Conservation (phyloP, 2,329 filamentous ascomycete species). For the Fusarium albosuccineum region DNA sequence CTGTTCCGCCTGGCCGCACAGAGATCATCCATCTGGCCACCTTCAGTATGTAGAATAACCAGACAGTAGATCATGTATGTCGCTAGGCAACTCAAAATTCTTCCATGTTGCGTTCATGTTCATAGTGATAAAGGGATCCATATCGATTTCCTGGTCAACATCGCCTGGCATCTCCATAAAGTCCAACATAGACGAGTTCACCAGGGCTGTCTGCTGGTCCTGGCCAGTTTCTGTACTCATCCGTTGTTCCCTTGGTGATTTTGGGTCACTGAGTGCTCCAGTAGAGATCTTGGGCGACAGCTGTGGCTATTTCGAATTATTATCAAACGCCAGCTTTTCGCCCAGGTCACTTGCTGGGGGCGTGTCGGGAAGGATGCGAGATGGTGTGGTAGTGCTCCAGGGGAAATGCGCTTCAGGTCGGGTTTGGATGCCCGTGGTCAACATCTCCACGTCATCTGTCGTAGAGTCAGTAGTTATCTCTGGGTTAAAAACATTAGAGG, state of each 20-base stretch:
- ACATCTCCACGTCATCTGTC: not conserved
- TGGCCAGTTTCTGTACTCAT: not conserved
- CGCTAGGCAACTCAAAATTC: not conserved
- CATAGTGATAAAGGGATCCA: not conserved
- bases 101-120: not conserved
- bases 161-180: not conserved
- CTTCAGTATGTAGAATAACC: not conserved
- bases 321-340: not conserved
- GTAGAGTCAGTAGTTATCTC: not conserved
- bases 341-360: not conserved
- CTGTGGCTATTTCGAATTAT: not conserved
- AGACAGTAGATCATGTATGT: not conserved
- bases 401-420: not conserved
- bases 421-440: not conserved
- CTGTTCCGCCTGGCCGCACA: no score
- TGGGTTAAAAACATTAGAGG: no score
- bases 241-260: not conserved
- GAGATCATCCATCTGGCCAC: no score
- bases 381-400: not conserved
- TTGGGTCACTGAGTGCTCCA: not conserved
- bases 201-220: not conserved
- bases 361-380: not conserved
- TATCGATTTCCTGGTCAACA: not conserved
- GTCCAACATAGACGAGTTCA: not conserved
- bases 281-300: not conserved